Percentiles rank a stretch among this genome's conserved stretches.
phyloP scores from a whole-genome alignment of 2,329 filamentous ascomycete genomes.

The Alternaria incomplexa region DNA sequence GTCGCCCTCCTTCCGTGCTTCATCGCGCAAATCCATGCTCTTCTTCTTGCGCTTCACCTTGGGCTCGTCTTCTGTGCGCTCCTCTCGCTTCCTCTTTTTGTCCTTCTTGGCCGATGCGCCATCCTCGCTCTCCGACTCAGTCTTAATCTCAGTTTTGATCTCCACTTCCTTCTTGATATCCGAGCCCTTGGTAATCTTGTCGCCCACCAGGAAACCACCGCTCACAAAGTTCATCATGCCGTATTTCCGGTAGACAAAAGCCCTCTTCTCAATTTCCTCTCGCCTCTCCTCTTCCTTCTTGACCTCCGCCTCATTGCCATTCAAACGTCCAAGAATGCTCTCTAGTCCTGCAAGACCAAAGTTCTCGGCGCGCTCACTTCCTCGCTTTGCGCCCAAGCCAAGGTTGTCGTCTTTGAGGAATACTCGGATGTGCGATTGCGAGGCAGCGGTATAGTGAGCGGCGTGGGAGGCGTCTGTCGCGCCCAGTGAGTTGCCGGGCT shows the following conservation, averaged over 20 bases:
- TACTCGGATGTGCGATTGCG: constrained; percentile 84
- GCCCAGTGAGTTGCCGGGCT: constrained; percentile 82
- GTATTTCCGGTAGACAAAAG: constrained; percentile 77
- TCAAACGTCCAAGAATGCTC: constrained; percentile 83
- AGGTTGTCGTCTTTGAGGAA: constrained; percentile 88
- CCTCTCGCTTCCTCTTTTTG: constrained; percentile 46
- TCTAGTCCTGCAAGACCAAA: constrained; percentile 89
- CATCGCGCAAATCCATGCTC: constrained; percentile 40
- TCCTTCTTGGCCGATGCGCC: constrained; percentile 26
- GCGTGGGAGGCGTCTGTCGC: constrained; percentile 77
- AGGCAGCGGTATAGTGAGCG: constrained; percentile 78
- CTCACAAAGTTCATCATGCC: constrained; percentile 85
- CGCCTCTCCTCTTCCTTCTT: constrained; percentile 72
- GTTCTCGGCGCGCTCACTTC: constrained; percentile 70
- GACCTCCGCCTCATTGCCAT: constrained; percentile 81
- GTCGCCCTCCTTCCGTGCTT: constrained; percentile 29
- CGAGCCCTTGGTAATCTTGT: constrained; percentile 58
- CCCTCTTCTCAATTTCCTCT: constrained; percentile 72
- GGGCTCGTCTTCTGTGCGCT: constrained; percentile 37
- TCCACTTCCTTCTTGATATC: constrained; percentile 49
- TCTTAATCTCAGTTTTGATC: constrained; percentile 47
- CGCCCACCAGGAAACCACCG: constrained; percentile 75
- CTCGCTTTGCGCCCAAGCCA: constrained; percentile 82
- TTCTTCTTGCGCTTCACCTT: constrained; percentile 49
- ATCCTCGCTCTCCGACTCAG: constrained; percentile 47